Evolutionary conservation across 768 basidiomycete genomes (phyloP), one percentile per base, ranked within the genome.

Genomic region (Tricholoma hemisulphureum): DNA sequence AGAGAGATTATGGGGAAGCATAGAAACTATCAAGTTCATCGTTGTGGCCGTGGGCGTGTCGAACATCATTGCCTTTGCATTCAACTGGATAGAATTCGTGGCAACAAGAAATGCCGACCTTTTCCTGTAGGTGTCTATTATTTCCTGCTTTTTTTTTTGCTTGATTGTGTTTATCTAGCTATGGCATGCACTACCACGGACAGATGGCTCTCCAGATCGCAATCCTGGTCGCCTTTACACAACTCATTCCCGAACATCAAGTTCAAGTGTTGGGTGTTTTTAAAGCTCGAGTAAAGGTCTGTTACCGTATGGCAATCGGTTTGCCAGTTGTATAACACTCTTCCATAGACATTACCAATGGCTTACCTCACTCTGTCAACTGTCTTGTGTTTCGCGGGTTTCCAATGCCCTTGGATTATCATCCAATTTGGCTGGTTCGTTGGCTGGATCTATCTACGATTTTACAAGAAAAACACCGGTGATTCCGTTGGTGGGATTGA

Each of bases 401-500:
- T 88, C 75, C 94, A 94, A 69, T 88, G 86, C 57, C 94, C 93
- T 14, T 96, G 86, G 78, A 93, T 95, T 51, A 76, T 95, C 67
- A 95, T 98, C 61, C 97, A 99, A 69, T 99, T 98, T 70, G 97
- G 96, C n/a, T 99, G 96, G 94, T 89, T 97, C 56, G 91, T 95
- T 7, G 83, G 90, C 29, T 99, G 94, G 91, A 80, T 92, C 54
- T 99, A 97, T 74, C 83, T 99, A 31, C 87, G 97, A 34, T 98
- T 99, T 79, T 94, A 98, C 80, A 98, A 98, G 76, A 87, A 89
- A 71, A 90, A 89, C 66, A 75, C 82, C 4, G 79, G 78, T 31
- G 91, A 93, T 57, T 70, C 81, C 0, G 69, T 84, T 31, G 83
- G 80, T 48, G 88, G 89, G 4, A 76, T 76, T 4, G 82, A 78